phyloP scores from a whole-genome alignment of 192 early-diverging fungal genomes.

The Coemansia sp. region DNA sequence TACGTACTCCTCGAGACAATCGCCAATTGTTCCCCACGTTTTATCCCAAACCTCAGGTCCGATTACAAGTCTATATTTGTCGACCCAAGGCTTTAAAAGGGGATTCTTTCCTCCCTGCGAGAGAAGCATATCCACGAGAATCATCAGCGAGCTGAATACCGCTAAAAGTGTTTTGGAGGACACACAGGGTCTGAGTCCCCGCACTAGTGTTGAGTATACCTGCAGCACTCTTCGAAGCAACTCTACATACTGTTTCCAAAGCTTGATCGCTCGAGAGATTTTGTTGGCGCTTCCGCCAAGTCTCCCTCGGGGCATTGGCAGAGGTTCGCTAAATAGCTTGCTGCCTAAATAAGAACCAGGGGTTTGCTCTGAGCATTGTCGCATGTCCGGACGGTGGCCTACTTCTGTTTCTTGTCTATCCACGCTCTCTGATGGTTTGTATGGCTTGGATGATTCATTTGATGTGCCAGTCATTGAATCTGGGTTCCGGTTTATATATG shows the following conservation, averaged over 20 bases:
- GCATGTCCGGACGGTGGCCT: neutral
- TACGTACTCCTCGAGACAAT: constrained; percentile 38
- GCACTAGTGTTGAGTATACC: constrained; percentile 40
- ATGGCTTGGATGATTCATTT: neutral
- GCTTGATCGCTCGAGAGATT: constrained; percentile 10
- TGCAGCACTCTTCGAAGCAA: constrained; percentile 37
- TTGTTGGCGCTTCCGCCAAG: neutral
- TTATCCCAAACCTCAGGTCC: constrained; percentile 43
- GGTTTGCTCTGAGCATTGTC: neutral
- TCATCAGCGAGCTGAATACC: constrained; percentile 16
- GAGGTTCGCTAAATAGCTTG: neutral
- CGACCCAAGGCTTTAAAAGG: constrained; percentile 20
- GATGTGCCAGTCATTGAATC: neutral
- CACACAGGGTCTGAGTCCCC: constrained; percentile 13
- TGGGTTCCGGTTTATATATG: neutral
- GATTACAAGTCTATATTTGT: constrained; percentile 27
- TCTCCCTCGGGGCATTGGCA: neutral
- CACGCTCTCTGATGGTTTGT: neutral
- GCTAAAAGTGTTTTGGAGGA: neutral
- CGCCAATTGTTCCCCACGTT: constrained; percentile 50
- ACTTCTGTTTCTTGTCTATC: neutral
- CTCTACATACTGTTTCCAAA: constrained; percentile 45
- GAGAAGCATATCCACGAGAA: constrained; percentile 45
- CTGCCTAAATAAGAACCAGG: neutral
- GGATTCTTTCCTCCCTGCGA: constrained; percentile 48